Evolutionary conservation across 2,329 filamentous ascomycete species (phyloP), one percentile per base, ranked within the genome.

Genomic region (Verticillium nonalfalfae): DNA sequence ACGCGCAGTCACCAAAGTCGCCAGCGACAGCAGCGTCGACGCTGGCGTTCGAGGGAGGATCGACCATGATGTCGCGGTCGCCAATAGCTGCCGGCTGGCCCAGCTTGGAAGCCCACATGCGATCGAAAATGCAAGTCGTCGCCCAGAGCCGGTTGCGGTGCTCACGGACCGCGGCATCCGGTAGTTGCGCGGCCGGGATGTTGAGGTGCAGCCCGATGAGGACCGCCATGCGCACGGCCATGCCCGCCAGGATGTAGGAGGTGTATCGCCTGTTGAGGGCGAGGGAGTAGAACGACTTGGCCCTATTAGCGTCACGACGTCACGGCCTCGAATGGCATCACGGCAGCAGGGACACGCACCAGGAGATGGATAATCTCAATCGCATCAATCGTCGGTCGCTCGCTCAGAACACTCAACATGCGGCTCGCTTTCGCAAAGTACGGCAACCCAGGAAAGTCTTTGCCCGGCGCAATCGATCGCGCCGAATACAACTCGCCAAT

Each of bases 61-160:
- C 74, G 4, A 79, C 75, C 36, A 77, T 70, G 4, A 82, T 81
- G 18, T 81, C 80, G 39, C 79, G 74, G 58, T 83, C 80, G 13
- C 75, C 73, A 6, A 83, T 76, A 45, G 79, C 77, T 7, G 78
- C 74, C 0, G 81, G 79, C 31, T 81, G 75, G 0, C 80, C 78
- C 58, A 82, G 73, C 56, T 80, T 79, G 0, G 79, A 78, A 3
- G 78, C 78, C 74, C 76, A 80, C 71, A 82, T 77, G 2, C 80
- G 74, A 61, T 80, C 78, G 26, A 79, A 70, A 9, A 71, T 74
- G 54, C 79, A 79, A 0, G 77, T 72, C 0, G 77, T 78, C 76
- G 76, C 79, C 73, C 75, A 79, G 1, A 79, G 69, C 1, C 76
- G 68, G 7, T 72, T 72, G 1, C 78, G 68, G 26, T 79, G 77